phyloP scores from a whole-genome alignment of 2,329 filamentous ascomycete genomes.

The Balansia obtecta region DNA sequence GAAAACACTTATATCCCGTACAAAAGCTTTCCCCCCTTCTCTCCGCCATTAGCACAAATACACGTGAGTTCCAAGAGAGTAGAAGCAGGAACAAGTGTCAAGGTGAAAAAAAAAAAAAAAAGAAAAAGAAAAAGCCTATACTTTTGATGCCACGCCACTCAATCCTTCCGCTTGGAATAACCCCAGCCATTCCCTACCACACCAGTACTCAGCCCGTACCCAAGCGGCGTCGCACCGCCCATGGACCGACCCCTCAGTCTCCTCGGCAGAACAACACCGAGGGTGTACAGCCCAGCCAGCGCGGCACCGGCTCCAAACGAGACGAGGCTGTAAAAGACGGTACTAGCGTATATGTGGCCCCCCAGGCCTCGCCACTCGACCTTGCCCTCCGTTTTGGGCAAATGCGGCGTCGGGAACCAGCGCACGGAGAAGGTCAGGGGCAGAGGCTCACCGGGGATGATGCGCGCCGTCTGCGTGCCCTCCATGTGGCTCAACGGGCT shows the following conservation, averaged over 20 bases:
- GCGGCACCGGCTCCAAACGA: constrained; percentile 44
- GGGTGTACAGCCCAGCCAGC: constrained; percentile 45
- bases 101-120: neutral
- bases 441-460: constrained; percentile 80
- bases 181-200: constrained; percentile 47
- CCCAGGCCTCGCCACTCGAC: constrained; percentile 55
- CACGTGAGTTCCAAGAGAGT: neutral
- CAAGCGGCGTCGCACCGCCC: constrained; percentile 45
- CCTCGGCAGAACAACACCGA: constrained; percentile 45
- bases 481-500: constrained; percentile 53
- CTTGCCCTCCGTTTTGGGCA: constrained; percentile 54
- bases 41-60: neutral
- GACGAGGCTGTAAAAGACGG: constrained; percentile 48
- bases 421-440: constrained; percentile 68
- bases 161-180: constrained; percentile 35
- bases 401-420: constrained; percentile 69
- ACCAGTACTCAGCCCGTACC: constrained; percentile 35
- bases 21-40: neutral
- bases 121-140: neutral
- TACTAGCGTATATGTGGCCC: constrained; percentile 50
- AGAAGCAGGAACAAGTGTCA: neutral
- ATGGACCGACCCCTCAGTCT: constrained; percentile 36
- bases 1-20: neutral
- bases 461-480: constrained; percentile 42
- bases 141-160: neutral